Base-by-base conservation (phyloP, 805 yeast genomes). In the Spathaspora boniae region DNA sequence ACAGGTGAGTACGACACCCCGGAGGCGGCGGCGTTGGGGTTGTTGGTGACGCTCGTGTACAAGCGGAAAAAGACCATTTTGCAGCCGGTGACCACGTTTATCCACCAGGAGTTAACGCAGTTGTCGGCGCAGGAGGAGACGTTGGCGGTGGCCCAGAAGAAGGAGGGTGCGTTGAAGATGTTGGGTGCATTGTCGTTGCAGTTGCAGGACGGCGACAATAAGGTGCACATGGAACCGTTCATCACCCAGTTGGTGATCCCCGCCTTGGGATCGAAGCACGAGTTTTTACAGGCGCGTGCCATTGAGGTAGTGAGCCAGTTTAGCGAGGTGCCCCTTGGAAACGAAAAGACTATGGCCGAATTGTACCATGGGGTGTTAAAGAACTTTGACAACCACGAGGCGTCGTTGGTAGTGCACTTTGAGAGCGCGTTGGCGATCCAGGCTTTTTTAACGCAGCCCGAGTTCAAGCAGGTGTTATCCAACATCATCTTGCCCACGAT, bases 351-450 rank as follows among this genome's bases (percentile, higher is more conserved):
- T 18, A 34, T 54, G 14, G 41, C 55, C 6, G 30, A 47, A 4
- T 41, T 66, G 16, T 64, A 58, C 43, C 60, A 61, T 26, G 65
- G 66, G 4, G 58, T 68, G 15, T 45, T 65, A 19, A 43, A 45
- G 2, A 56, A 56, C 29, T 67, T 67, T 38, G 41, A 41, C 17
- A 41, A 37, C 12, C 48, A 51, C 14, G 47, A 45, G 7, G 29
- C 45, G 22, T 63, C 83, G 37, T 58, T 78, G 34, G 95, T 96
- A 0, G 86, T 87, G 3, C 83, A 80, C 54, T 72, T 91, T 31
- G 85, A 86, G 51, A 88, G 91, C 12, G 86, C 96, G 0, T 62
- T 87, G 38, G 93, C 95, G 0, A 66, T 91, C 34, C 96, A 89
- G 63, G 78, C 89, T 1, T 82, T 82, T 48, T 71, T 87, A 33